Base-by-base conservation (phyloP, 345 rosid species). In the Linum usitatissimum region DNA sequence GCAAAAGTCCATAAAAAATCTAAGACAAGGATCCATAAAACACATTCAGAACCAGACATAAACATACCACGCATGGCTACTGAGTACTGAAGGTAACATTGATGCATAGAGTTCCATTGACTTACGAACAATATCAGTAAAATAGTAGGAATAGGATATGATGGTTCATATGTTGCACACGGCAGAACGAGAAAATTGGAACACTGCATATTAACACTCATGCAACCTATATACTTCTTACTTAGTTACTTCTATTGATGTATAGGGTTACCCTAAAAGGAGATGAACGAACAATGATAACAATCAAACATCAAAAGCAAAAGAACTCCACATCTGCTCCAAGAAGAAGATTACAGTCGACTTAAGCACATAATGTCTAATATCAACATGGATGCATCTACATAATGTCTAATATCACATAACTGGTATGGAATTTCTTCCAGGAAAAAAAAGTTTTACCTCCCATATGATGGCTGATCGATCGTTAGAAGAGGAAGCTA, bases 401-500 rank as follows among this genome's bases (percentile, higher is more conserved):
- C 28, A 23, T 23, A 23, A 23, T 3, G 23, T 21, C 4, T 18
- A 9, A 54, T 54, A n/a, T 54, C 23, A 9, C 28, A 23, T 23
- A 23, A 23, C 28, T 23, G 28, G 28, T 23, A 2, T 2, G 28
- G 28, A 23, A 23, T 23, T 23, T 23, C 28, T 23, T 23, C 57
- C 23, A n/a, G 18, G 8, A 18, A n/a, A 10, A 55, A 55, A 3
- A 19, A 18, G 6, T 18, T 45, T 5, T 80, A 86, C 91, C 88
- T 83, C 88, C 91, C 92, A 86, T 71, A 86, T 75, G 64, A 81
- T 73, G 49, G 85, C 81, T 1, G 76, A 75, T 30, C 63, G 78
- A 75, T 86, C 92, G 64, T 71, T 83, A 23, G 92, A 86, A 19
- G 92, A 73, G 39, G 92, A 86, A 53, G 88, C 92, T 63, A 86